Base-by-base conservation (phyloP, 2,329 filamentous ascomycete species). In the Neobulgaria alba region DNA sequence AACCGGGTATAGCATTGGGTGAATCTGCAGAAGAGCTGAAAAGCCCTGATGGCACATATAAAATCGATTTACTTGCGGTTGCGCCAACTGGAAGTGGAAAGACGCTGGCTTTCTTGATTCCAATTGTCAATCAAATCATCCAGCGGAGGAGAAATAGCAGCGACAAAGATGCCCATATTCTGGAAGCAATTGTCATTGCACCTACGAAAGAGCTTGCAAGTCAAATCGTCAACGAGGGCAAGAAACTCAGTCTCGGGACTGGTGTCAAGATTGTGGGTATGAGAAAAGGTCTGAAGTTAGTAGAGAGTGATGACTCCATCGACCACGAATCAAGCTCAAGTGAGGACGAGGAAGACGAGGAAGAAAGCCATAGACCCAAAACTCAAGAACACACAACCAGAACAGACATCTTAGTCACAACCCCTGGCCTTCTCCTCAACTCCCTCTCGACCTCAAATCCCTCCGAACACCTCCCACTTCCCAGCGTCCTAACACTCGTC, bases 71-170 rank as follows among this genome's bases (percentile, higher is more conserved):
- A 29, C 63, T 98, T 48, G 85, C 86, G 0, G 79, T 96, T 32
- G 92, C 92, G 3, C 92, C 92, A 1, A 98, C 92, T 0, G 92
- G 92, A 17, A 96, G 90, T 60, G 92, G 92, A 33, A 98, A 98
- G 69, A 98, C 92, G 0, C 68, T 98, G 48, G 87, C 88, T 14
- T 98, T 95, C 56, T 64, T 96, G 54, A 84, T 98, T 31, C 89
- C 90, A 0, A 73, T 88, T 3, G 79, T 98, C 53, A 82, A 94
- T 57, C 73, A 76, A 33, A 79, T 94, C 31, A 67, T 85, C 51
- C 69, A 72, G 46, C 65, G 73, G 39, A 69, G 29, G 63, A 69
- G 51, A 60, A 57, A 26, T 38, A 52, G 33, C 35, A 50, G 37
- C 52, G 43, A 52, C 57, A 59, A 33, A 57, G 72, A 58, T 41